Percentiles rank a stretch among this genome's conserved stretches.
These are phyloP conservation scores for Talaromyces albobiverticillius DNA, from an alignment of 2,329 filamentous ascomycete genomes.

Conservation along the genomic window DNA sequence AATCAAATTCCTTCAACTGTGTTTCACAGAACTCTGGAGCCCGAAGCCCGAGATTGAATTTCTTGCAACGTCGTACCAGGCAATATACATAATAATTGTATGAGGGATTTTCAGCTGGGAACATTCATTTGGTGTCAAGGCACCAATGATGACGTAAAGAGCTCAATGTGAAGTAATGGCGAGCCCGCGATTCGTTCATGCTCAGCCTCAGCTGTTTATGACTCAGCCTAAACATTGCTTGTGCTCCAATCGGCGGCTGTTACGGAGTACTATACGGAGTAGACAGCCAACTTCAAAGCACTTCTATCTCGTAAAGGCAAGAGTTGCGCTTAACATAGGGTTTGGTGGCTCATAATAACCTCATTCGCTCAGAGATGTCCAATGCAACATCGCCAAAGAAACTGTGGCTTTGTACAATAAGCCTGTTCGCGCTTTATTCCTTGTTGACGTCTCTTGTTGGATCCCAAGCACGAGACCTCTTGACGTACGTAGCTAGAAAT, in stretches of 20 bases:
- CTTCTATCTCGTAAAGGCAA: background rate
- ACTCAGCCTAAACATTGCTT: background rate
- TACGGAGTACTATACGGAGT: background rate
- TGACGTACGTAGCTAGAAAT: background rate
- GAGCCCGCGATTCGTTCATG: background rate
- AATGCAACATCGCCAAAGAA: background rate
- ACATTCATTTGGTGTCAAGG: too few relatives aligned
- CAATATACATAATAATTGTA: background rate
- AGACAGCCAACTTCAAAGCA: background rate
- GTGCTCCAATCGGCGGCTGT: background rate
- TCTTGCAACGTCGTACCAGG: background rate
- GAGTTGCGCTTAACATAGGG: background rate
- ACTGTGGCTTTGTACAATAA: background rate
- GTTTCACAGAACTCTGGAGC: background rate
- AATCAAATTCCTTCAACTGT: background rate
- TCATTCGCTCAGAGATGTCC: background rate
- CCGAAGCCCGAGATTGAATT: background rate
- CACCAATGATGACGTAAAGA: background rate
- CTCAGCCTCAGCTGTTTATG: background rate
- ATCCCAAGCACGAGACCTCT: slow-evolving; percentile 6
- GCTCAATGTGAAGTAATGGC: background rate
- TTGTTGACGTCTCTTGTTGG: background rate
- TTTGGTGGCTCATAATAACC: slow-evolving; percentile 4
- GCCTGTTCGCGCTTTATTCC: background rate
- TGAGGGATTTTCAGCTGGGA: background rate